Evolutionary conservation across 768 basidiomycete species (phyloP).

Genomic region (Sporobolomyces phaffii): DNA sequence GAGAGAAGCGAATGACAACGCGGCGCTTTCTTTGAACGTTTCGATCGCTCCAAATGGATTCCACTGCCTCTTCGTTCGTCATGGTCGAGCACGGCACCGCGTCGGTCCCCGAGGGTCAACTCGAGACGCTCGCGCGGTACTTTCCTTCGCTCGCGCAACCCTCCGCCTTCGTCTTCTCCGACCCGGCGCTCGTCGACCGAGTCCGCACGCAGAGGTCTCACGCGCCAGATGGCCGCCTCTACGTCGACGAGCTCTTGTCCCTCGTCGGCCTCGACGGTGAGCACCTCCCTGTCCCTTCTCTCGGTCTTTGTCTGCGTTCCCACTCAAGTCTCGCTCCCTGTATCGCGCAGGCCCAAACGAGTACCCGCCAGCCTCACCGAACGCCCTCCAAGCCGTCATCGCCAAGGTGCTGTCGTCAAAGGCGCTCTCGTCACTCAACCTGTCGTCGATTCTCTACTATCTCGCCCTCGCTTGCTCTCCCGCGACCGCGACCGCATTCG

Average conservation of each 20-base stretch:
- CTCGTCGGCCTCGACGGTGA: background rate
- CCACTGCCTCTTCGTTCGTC: conserved; percentile 10
- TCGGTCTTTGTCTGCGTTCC: background rate
- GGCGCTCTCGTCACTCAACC: conserved; percentile 6
- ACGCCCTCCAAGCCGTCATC: conserved; percentile 2
- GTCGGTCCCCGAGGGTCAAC: background rate
- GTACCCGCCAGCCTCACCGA: conserved; percentile 13
- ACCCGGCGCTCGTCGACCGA: background rate
- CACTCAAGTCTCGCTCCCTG: background rate
- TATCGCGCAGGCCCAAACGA: background rate
- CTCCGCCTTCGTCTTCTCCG: background rate
- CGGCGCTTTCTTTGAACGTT: too few species aligned
- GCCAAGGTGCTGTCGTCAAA: background rate
- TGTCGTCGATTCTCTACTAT: conserved; percentile 31
- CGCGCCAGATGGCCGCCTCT: conserved; percentile 16
- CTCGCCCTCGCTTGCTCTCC: conserved; percentile 20
- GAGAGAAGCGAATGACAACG: background rate
- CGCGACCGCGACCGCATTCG: background rate
- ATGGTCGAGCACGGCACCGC: conserved; percentile 7
- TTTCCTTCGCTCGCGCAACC: background rate
- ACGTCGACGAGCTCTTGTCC: conserved; percentile 21
- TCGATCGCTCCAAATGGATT: too few species aligned
- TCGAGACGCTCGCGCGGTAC: background rate
- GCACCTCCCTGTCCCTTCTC: background rate
- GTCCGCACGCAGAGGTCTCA: background rate